Base-by-base conservation (phyloP, 2,329 filamentous ascomycete genomes). In the Zalaria sp. region DNA sequence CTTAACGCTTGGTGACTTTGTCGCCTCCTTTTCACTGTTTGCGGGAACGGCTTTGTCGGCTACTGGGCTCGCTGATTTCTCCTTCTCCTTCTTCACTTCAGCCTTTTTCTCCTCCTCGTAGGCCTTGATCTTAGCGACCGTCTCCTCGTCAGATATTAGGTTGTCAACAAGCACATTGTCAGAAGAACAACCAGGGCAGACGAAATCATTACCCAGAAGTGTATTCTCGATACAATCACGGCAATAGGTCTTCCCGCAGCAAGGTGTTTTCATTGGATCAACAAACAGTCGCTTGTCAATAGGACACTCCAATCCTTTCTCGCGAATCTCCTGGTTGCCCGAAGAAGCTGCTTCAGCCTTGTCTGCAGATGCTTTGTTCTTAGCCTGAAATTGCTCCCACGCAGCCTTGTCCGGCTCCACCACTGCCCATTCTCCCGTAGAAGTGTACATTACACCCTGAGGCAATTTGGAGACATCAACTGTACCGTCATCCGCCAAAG, bases 191-290 rank as follows among this genome's bases (percentile, higher is more conserved):
- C 80, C 81, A 49, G 91, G 91, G 65, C 91, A 98, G 64, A 88
- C 73, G 66, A 98, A 87, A 73, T 98, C 91, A 75, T 83, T 91
- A 71, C 96, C 88, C 67, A 95, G 89, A 65, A 98, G 80, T 66
- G 88, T 85, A 76, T 94, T 94, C 62, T 91, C 93, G 67, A 98
- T 95, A 81, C 91, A 98, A 63, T 95, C 87, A 77, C 91, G 91
- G 75, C 91, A 98, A 73, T 93, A 98, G 60, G 88, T 95, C 75
- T 83, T 93, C 68, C 83, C 77, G 73, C 91, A 98, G 76, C 91
- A 98, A 52, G 91, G 89, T 59, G 91, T 96, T 77, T 94, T 93
- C 74, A 93, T 91, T 75, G 91, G 89, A 63, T 95, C 86, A 79
- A 93, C 81, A 68, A 96, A 95, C 75, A 94, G 81, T 65, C 85